phyloP scores from a whole-genome alignment of 1,284 basidiomycete genomes.

The Psilocybe mexicana region DNA sequence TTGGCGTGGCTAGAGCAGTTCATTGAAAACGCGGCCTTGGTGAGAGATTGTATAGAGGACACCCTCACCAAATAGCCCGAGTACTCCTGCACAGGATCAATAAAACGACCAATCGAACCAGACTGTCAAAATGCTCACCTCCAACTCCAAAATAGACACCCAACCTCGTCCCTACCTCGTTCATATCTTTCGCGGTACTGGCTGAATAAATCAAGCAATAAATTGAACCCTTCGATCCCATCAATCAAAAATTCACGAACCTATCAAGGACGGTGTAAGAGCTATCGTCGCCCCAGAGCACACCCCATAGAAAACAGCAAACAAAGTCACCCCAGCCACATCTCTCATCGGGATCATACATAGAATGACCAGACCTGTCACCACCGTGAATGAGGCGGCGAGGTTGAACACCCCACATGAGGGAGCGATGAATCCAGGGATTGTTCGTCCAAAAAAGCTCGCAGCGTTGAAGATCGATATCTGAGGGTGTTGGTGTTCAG shows the following conservation, averaged over 20 bases:
- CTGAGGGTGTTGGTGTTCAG: slow-evolving; percentile 18
- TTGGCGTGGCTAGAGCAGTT: slow-evolving; percentile 21
- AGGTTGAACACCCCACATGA: slow-evolving; percentile 38
- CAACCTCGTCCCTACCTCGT: slow-evolving; percentile 29
- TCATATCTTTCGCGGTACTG: slow-evolving; percentile 22
- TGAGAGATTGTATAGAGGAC: background rate
- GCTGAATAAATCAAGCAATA: slow-evolving; percentile 12
- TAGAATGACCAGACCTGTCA: slow-evolving; percentile 30
- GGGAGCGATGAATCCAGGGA: slow-evolving; percentile 44
- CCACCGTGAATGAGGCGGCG: slow-evolving; percentile 21
- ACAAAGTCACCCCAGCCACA: slow-evolving; percentile 28
- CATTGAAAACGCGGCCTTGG: background rate
- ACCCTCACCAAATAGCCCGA: slow-evolving; percentile 19
- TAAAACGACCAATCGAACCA: background rate
- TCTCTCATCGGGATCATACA: slow-evolving; percentile 30
- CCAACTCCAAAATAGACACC: slow-evolving; percentile 27
- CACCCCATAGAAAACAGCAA: slow-evolving; percentile 40
- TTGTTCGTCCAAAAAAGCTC: slow-evolving; percentile 44
- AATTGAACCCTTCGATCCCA: background rate
- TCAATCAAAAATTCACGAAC: slow-evolving; percentile 15
- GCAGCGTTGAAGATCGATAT: slow-evolving; percentile 46
- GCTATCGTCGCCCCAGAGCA: slow-evolving; percentile 33
- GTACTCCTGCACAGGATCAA: slow-evolving; percentile 3
- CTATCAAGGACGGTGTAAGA: slow-evolving; percentile 25
- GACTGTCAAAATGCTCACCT: slow-evolving; percentile 13